Base-by-base conservation (phyloP, 352 stramenopile genomes). In the Ochromonadaceae sp. region DNA sequence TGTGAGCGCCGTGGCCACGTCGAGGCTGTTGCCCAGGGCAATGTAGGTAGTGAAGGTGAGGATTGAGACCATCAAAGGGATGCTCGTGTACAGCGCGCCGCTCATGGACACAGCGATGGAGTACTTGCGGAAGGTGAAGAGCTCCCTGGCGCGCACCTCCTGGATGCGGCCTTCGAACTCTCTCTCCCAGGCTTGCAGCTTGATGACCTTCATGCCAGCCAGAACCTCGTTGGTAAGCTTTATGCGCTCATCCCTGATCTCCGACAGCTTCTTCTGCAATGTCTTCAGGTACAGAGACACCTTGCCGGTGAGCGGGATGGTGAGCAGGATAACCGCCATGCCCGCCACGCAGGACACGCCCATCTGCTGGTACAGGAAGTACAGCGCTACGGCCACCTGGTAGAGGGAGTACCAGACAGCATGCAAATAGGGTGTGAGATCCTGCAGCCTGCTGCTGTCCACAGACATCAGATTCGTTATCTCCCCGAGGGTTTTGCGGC, bases 401-500 rank as follows among this genome's bases (percentile, higher is more conserved):
- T 85, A 76, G n/a, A 84, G 77, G 20, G 81, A 83, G 72, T 88
- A 96, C 89, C 78, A 83, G 88, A 87, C 42, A 92, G 81, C 47
- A 88, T 84, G 65, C 93, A 96, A 67, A 71, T 96, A 97, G 26
- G 85, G 81, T 53, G 87, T 93, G 46, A 96, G 77, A 49, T 96
- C 85, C 70, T 97, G 91, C 44, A 98, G 76, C 14, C 87, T 80
- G 74, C 95, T 81, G 12, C 88, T 88, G 74, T 98, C 91, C 70
- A 96, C 94, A 7, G 86, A 92, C 78, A 97, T 95, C 35, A 98
- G 81, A 70, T 97, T 97, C 14, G 87, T 92, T 68, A 97, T 96
- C 77, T 97, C 86, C 52, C 90, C 90, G 26, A 86, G 68, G 38
- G 70, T 82, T 43, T 67, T 76, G 15, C 34, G 26, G 9, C 7